Percentiles rank a stretch among this genome's conserved stretches.
Conservation (phyloP, 257 asterid genomes). For the Solanum rostratum region DNA sequence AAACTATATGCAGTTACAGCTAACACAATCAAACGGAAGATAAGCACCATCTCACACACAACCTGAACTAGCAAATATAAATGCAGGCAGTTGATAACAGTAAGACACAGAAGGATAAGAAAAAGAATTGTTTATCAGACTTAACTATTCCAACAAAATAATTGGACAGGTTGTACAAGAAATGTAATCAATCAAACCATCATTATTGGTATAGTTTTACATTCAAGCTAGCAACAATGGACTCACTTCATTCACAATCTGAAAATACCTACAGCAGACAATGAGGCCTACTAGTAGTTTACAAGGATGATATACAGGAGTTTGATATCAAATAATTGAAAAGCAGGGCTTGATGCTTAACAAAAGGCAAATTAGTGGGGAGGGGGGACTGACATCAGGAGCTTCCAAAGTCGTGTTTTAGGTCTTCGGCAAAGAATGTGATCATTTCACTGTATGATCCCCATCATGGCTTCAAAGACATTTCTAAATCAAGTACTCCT, state of each 20-base stretch:
- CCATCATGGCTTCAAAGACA: neutral
- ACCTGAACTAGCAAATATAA: neutral
- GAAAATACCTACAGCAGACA: neutral
- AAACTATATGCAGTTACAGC: neutral
- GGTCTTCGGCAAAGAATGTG: neutral
- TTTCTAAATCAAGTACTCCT: neutral
- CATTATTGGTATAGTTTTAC: neutral
- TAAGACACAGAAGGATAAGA: neutral
- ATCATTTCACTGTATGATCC: neutral
- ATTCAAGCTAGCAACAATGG: neutral
- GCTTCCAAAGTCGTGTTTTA: neutral
- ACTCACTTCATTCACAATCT: neutral
- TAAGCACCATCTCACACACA: neutral
- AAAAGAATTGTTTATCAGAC: neutral
- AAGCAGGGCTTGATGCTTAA: neutral
- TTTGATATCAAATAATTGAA: neutral
- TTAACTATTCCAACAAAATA: neutral
- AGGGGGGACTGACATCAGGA: neutral
- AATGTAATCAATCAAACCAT: neutral
- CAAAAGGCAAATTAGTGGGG: neutral
- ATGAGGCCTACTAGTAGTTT: neutral
- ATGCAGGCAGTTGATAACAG: neutral
- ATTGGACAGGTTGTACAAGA: neutral
- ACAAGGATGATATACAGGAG: neutral
- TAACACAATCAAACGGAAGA: neutral